phyloP scores from a whole-genome alignment of 352 stramenopile species.

The Elongisporangium undulatum region DNA sequence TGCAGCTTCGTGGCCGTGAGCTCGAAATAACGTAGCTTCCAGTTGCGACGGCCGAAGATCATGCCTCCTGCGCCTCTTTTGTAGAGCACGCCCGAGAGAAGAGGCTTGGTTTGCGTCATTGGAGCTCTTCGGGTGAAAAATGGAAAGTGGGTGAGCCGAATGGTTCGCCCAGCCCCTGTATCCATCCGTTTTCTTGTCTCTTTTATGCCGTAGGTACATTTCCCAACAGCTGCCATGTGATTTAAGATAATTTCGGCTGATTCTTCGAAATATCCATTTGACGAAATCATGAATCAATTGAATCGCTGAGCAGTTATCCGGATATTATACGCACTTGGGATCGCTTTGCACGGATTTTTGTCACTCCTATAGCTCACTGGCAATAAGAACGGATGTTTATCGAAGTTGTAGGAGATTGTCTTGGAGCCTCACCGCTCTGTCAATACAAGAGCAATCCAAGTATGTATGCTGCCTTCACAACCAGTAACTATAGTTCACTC shows the following conservation, averaged over 20 bases:
- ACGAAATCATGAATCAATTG: background rate
- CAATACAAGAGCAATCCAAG: too few species aligned
- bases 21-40: background rate
- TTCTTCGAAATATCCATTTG: background rate
- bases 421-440: too few species aligned
- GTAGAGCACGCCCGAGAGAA: background rate
- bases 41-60: background rate
- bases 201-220: background rate
- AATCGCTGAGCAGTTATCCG: too few species aligned
- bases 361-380: too few species aligned
- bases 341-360: too few species aligned
- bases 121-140: background rate
- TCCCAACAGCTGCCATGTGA: background rate
- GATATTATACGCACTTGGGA: too few species aligned
- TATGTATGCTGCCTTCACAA: too few species aligned
- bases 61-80: background rate
- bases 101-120: background rate
- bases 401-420: too few species aligned
- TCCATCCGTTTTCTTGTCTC: background rate
- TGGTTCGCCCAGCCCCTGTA: background rate
- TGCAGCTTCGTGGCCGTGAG: background rate
- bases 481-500: too few species aligned
- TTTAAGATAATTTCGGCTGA: background rate
- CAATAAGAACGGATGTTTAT: too few species aligned
- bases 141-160: background rate